phyloP scores from a whole-genome alignment of 179 eudicot genomes.

The Vitellaria paradoxa region DNA sequence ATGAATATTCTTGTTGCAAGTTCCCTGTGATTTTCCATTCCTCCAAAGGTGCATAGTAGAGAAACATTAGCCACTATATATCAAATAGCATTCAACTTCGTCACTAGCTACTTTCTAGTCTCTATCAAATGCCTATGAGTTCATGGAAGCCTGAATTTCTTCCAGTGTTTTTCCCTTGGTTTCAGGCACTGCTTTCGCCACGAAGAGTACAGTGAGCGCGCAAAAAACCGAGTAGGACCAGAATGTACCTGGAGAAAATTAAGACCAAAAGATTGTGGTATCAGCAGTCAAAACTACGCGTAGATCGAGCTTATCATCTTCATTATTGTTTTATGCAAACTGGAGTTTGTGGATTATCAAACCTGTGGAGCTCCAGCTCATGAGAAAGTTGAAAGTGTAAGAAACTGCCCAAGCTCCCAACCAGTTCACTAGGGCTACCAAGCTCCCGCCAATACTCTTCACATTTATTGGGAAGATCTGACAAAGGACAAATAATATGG shows the following conservation, averaged over 20 bases:
- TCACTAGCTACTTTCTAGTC: not conserved
- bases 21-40: too few relatives aligned
- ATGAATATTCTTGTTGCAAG: too few relatives aligned
- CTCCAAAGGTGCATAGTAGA: too few relatives aligned
- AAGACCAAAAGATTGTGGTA: not conserved
- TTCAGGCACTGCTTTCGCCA: conserved; percentile 73
- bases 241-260: conserved; percentile 50
- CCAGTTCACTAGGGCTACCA: conserved; percentile 81
- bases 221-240: conserved; percentile 43
- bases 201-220: conserved; percentile 51
- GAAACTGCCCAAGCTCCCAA: conserved; percentile 82
- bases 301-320: too few relatives aligned
- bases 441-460: conserved; percentile 79
- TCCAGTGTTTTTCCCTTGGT: conserved; percentile 85
- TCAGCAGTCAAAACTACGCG: not conserved
- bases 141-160: conserved; percentile 67
- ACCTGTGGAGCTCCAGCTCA: conserved; percentile 72
- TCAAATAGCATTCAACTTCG: not conserved
- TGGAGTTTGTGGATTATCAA: not conserved
- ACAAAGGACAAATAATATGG: not conserved
- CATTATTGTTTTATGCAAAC: not conserved
- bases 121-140: conserved; percentile 14
- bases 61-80: too few relatives aligned
- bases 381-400: conserved; percentile 81
- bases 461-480: conserved; percentile 87